Conservation (phyloP, 805 yeast species). For the Candida namnaoensis region DNA sequence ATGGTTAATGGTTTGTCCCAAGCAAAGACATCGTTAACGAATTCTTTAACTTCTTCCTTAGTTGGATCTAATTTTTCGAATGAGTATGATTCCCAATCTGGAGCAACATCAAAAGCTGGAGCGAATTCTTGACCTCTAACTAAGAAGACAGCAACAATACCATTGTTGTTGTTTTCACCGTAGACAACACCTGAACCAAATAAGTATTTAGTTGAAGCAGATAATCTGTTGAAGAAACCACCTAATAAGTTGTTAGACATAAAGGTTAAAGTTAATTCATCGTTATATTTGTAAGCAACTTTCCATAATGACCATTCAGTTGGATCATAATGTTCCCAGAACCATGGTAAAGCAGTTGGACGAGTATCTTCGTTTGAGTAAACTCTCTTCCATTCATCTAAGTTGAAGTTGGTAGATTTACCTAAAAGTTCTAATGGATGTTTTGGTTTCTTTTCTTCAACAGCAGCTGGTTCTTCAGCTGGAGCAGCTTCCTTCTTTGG, state of each 20-base stretch:
- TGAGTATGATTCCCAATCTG: constrained; percentile 95
- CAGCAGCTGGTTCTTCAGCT: constrained; percentile 29
- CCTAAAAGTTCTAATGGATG: constrained; percentile 89
- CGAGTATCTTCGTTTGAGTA: constrained; percentile 98
- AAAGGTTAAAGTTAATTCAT: constrained; percentile 92
- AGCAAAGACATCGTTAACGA: constrained; percentile 88
- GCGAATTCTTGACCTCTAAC: constrained; percentile 87
- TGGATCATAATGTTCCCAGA: constrained; percentile 93
- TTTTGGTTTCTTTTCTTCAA: constrained; percentile 67
- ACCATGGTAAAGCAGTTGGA: constrained; percentile 90
- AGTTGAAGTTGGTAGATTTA: constrained; percentile 49
- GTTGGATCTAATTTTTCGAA: constrained; percentile 79
- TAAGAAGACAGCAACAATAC: constrained; percentile 90
- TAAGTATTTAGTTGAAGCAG: constrained; percentile 87
- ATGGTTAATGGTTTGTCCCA: constrained; percentile 92
- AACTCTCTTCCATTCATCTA: constrained; percentile 94
- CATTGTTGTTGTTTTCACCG: constrained; percentile 98
- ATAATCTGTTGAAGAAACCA: constrained; percentile 94
- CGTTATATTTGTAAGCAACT: constrained; percentile 96
- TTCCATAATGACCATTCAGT: constrained; percentile 92
- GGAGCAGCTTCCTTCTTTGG: constrained; percentile 30
- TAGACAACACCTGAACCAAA: constrained; percentile 91
- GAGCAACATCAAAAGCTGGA: constrained; percentile 97
- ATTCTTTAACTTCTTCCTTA: constrained; percentile 67
- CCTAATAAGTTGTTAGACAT: constrained; percentile 98